A percentile compares a stretch with the other conserved stretches of the same genome.
phyloP scores from a whole-genome alignment of 441 rosid genomes.

The Sinapis alba region DNA sequence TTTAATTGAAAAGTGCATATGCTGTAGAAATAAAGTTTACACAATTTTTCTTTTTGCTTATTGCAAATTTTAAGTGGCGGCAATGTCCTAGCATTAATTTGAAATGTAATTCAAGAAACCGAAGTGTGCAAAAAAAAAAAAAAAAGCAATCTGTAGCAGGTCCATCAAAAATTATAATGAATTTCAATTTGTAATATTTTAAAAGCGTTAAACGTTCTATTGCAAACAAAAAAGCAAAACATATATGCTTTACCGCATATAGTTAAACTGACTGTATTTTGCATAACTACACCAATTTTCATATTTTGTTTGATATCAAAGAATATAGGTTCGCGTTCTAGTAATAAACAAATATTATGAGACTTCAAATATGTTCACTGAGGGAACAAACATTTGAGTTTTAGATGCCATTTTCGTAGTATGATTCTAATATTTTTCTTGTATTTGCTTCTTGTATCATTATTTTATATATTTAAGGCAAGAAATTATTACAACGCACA shows the following conservation, averaged over 20 bases:
- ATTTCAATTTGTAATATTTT: background rate
- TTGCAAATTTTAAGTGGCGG: background rate
- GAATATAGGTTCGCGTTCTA: background rate
- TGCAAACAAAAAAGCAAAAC: background rate
- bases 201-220: background rate
- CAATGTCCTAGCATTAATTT: conserved; percentile 5
- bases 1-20: conserved; percentile 7
- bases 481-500: conserved; percentile 19
- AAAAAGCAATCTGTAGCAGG: background rate
- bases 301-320: background rate
- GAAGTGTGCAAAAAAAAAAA: background rate
- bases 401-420: background rate
- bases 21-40: background rate
- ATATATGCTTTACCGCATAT: background rate
- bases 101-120: background rate
- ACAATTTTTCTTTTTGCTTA: background rate
- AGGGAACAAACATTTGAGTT: background rate
- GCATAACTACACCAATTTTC: background rate
- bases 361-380: background rate
- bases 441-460: background rate
- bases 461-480: conserved; percentile 5
- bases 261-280: background rate
- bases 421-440: background rate
- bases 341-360: background rate
- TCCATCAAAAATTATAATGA: background rate